Evolutionary conservation across 176 grass and related monocot genomes (phyloP).

Genomic region (Oryza meyeriana): DNA sequence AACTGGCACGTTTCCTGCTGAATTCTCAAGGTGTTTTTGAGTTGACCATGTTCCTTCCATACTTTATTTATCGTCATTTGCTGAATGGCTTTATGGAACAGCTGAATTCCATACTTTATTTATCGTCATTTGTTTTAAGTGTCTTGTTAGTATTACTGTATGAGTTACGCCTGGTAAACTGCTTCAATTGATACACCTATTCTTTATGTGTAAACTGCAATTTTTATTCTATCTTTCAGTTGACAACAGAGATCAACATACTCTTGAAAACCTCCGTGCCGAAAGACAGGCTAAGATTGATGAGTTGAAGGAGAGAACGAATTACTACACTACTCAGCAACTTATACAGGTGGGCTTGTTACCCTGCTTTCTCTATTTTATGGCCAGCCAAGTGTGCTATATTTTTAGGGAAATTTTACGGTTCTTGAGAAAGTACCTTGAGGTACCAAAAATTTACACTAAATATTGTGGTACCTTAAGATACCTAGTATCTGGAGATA

Average conservation of each 20-base stretch:
- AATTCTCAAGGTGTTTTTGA: background rate
- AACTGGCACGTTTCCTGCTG: background rate
- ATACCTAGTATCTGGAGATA: too few relatives aligned
- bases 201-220: conserved; percentile 9
- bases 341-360: conserved; percentile 70
- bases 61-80: background rate
- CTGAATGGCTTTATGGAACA: background rate
- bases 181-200: background rate
- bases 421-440: too few relatives aligned
- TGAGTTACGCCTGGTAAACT: background rate
- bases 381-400: background rate
- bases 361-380: background rate
- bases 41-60: background rate
- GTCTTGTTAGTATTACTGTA: background rate
- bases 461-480: too few relatives aligned
- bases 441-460: too few relatives aligned
- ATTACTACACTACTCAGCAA: conserved; percentile 90
- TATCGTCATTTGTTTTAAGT: background rate
- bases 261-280: conserved; percentile 69
- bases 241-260: conserved; percentile 70
- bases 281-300: conserved; percentile 89
- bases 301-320: conserved; percentile 92
- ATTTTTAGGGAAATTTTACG: too few relatives aligned
- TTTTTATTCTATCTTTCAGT: conserved; percentile 46
- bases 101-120: background rate